A percentile compares a stretch with the other conserved stretches of the same genome.
These are phyloP conservation scores for Tetracladium marchalianum DNA, from an alignment of 495 filamentous ascomycete species.

Conservation along the genomic window DNA sequence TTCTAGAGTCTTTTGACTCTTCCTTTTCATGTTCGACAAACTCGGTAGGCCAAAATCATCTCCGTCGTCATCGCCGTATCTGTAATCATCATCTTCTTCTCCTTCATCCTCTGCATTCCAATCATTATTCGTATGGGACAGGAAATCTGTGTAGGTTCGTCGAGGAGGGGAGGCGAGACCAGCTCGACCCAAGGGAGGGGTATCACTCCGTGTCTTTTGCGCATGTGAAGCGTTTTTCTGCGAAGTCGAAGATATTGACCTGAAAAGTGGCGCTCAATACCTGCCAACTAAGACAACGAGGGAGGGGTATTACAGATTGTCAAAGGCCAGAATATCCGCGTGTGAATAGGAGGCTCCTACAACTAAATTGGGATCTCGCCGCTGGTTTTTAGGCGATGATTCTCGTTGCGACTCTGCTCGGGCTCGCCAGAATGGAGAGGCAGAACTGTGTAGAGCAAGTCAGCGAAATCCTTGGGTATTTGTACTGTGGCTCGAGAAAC, in stretches of 20 bases:
- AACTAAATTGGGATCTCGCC: slow-evolving; percentile 64
- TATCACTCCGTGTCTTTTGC: slow-evolving; percentile 23
- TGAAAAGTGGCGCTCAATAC: slow-evolving; percentile 20
- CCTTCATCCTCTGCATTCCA: slow-evolving; percentile 59
- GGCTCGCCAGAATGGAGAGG: slow-evolving; percentile 86
- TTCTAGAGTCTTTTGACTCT: slow-evolving; percentile 39
- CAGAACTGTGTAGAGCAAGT: slow-evolving; percentile 42
- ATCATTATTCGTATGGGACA: slow-evolving; percentile 63
- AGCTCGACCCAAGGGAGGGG: slow-evolving; percentile 47
- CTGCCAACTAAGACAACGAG: neutral
- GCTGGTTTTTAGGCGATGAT: slow-evolving; percentile 39
- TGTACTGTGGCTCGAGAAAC: too few relatives aligned
- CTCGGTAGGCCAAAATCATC: slow-evolving; percentile 93
- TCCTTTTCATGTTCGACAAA: slow-evolving; percentile 75
- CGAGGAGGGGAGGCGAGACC: slow-evolving; percentile 49
- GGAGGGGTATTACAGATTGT: slow-evolving; percentile 29
- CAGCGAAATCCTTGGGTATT: slow-evolving; percentile 4
- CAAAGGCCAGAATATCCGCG: slow-evolving; percentile 83
- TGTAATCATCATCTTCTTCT: slow-evolving; percentile 59
- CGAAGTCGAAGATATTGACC: slow-evolving; percentile 43
- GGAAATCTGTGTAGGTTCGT: slow-evolving; percentile 64
- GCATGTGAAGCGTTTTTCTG: slow-evolving; percentile 49
- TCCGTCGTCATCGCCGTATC: slow-evolving; percentile 74
- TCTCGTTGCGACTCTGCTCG: slow-evolving; percentile 37
- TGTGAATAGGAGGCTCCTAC: slow-evolving; percentile 95